phyloP scores from a whole-genome alignment of 129 eudicot species.

The Flaveria linearis region DNA sequence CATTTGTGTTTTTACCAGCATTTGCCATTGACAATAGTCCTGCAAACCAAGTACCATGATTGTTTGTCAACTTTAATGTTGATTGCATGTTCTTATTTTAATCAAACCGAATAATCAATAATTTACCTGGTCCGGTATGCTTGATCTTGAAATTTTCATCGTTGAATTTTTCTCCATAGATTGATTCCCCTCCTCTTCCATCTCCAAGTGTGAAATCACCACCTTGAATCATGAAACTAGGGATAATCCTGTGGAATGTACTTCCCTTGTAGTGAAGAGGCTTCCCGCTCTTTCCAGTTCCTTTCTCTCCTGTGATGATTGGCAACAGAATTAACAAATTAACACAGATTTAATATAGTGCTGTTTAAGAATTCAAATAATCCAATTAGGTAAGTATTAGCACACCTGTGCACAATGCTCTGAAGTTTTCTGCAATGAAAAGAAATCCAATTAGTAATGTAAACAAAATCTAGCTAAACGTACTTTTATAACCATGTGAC shows the following conservation, averaged over 20 bases:
- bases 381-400: neutral
- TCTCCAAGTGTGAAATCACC: slow-evolving; percentile 96
- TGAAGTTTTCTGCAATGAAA: slow-evolving; percentile 74
- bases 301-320: slow-evolving; percentile 77
- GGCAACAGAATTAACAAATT: neutral
- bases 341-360: neutral
- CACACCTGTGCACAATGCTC: slow-evolving; percentile 95
- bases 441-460: slow-evolving; percentile 11
- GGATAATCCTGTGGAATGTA: slow-evolving; percentile 84
- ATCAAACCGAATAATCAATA: neutral
- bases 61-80: neutral
- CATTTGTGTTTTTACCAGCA: slow-evolving; percentile 87
- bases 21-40: slow-evolving; percentile 97
- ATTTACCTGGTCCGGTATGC: slow-evolving; percentile 82
- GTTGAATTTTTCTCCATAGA: slow-evolving; percentile 79
- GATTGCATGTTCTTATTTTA: neutral
- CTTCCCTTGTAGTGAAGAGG: slow-evolving; percentile 95
- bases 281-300: slow-evolving; percentile 76
- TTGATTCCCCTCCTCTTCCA: slow-evolving; percentile 97
- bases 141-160: slow-evolving; percentile 96
- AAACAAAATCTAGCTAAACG: neutral
- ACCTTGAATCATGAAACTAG: slow-evolving; percentile 97
- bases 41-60: slow-evolving; percentile 27
- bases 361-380: neutral
- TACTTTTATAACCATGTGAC: neutral